Percentiles rank a stretch among this genome's conserved stretches.
Conservation (phyloP, 352 stramenopile genomes). For the Phytophthora hybrid region DNA sequence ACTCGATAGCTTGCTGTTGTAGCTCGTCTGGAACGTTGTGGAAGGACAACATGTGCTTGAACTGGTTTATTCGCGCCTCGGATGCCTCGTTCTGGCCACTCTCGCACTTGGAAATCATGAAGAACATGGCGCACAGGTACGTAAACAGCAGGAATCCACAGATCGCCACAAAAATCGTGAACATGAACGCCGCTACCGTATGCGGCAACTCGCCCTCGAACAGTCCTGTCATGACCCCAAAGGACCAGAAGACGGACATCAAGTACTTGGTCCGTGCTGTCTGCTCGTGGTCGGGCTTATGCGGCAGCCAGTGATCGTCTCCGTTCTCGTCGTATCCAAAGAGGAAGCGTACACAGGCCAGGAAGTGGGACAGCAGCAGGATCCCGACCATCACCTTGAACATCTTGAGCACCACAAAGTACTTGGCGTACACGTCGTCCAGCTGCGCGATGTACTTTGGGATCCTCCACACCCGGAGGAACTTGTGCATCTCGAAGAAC, state of each 20-base stretch:
- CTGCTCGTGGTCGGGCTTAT: conserved; percentile 25
- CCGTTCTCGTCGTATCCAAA: conserved; percentile 63
- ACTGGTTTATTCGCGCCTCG: conserved; percentile 74
- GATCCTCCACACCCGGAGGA: conserved; percentile 53
- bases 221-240: conserved; percentile 67
- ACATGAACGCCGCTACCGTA: conserved; percentile 57
- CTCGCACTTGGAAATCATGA: conserved; percentile 86
- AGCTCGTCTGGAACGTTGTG: conserved; percentile 63
- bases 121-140: conserved; percentile 74
- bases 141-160: conserved; percentile 79
- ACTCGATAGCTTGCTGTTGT: conserved; percentile 61
- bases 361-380: conserved; percentile 58
- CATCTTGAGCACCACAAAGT: conserved; percentile 74
- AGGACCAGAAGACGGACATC: conserved; percentile 70
- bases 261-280: conserved; percentile 50
- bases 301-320: conserved; percentile 62
- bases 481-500: conserved; percentile 74
- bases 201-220: conserved; percentile 73
- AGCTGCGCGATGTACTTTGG: conserved; percentile 64
- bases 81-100: conserved; percentile 50
- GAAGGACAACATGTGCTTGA: conserved; percentile 77
- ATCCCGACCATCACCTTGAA: conserved; percentile 68
- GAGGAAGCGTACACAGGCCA: conserved; percentile 64
- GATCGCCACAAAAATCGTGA: conserved; percentile 69
- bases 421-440: conserved; percentile 64